phyloP scores from a whole-genome alignment of 352 stramenopile genomes.

The Phytopythium helicoides region DNA sequence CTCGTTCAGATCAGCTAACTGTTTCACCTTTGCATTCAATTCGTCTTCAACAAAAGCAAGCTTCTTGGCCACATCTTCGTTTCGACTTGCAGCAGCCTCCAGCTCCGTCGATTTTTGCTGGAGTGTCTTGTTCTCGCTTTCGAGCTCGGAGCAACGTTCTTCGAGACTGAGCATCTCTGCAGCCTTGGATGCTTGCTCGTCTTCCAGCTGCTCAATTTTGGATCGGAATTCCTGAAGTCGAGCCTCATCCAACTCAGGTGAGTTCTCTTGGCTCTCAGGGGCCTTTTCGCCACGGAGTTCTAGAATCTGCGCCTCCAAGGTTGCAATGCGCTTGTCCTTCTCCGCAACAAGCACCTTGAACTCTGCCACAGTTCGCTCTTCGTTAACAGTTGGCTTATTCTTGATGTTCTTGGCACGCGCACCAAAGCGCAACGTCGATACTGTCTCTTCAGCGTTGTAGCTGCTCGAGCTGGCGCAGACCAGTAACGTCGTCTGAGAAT shows the following conservation, averaged over 20 bases:
- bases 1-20: slow-evolving; percentile 45
- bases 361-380: slow-evolving; percentile 88
- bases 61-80: slow-evolving; percentile 52
- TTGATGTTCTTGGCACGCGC: slow-evolving; percentile 76
- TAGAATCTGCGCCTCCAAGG: slow-evolving; percentile 33
- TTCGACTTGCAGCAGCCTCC: slow-evolving; percentile 32
- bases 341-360: slow-evolving; percentile 62
- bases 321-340: slow-evolving; percentile 54
- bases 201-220: slow-evolving; percentile 60
- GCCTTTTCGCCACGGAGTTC: slow-evolving; percentile 9
- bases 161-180: slow-evolving; percentile 51
- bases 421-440: slow-evolving; percentile 75
- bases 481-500: slow-evolving; percentile 69
- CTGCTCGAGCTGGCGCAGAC: slow-evolving; percentile 63
- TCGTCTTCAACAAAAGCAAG: slow-evolving; percentile 50
- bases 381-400: slow-evolving; percentile 78
- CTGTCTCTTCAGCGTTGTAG: slow-evolving; percentile 71
- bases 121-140: slow-evolving; percentile 35
- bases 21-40: slow-evolving; percentile 40
- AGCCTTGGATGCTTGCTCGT: slow-evolving; percentile 54
- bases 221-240: slow-evolving; percentile 33
- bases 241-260: slow-evolving; percentile 7
- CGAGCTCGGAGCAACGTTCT: slow-evolving; percentile 52
- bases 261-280: not conserved
- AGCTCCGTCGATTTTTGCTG: slow-evolving; percentile 37